Evolutionary conservation across 805 yeast species (phyloP).

Genomic region (Candida parachauliodes): DNA sequence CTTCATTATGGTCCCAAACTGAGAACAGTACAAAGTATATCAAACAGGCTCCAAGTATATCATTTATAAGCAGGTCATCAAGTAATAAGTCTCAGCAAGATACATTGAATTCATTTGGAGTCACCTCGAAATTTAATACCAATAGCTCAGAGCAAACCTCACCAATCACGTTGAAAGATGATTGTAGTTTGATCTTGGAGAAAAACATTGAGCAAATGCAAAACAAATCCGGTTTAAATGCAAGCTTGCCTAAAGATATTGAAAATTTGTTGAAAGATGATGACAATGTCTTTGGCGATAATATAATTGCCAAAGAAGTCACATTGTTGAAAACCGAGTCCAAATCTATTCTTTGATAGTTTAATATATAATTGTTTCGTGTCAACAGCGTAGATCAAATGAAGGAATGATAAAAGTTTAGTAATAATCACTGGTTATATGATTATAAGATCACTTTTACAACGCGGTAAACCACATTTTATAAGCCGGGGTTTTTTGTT

Average conservation of each 20-base stretch:
- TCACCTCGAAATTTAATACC: slow-evolving; percentile 1
- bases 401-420: too few relatives aligned
- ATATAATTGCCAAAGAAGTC: slow-evolving; percentile 6
- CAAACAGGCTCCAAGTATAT: slow-evolving; percentile 9
- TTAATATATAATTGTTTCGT: too few relatives aligned
- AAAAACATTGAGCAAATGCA: background rate
- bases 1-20: slow-evolving; percentile 86
- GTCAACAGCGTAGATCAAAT: too few relatives aligned
- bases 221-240: slow-evolving; percentile 4
- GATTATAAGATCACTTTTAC: too few relatives aligned
- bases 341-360: background rate
- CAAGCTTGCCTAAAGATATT: slow-evolving; percentile 9
- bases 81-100: slow-evolving; percentile 3
- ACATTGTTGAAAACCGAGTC: slow-evolving; percentile 6
- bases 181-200: slow-evolving; percentile 3
- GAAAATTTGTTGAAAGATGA: slow-evolving; percentile 7
- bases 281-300: slow-evolving; percentile 2
- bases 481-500: too few relatives aligned
- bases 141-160: background rate
- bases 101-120: slow-evolving; percentile 4
- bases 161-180: slow-evolving; percentile 5
- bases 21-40: slow-evolving; percentile 40
- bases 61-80: slow-evolving; percentile 7
- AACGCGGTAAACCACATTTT: too few relatives aligned
- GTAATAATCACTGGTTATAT: too few relatives aligned